A percentile compares a stretch with the other conserved stretches of the same genome.
Evolutionary conservation across 768 basidiomycete species (phyloP).

Genomic region (Pleurotus eryngii): DNA sequence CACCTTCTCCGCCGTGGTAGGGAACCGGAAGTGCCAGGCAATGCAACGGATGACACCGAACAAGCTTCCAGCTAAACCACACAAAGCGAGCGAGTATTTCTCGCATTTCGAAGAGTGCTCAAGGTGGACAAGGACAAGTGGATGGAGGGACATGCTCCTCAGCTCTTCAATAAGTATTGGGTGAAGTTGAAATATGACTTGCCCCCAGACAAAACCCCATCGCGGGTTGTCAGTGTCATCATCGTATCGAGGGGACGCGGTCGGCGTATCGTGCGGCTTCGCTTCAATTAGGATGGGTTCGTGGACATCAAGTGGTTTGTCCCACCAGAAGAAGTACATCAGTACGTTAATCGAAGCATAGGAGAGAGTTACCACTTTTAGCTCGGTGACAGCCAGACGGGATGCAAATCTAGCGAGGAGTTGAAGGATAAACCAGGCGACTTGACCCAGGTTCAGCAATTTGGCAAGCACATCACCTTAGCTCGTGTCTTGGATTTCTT

Average conservation of each 20-base stretch:
- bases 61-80: conserved; percentile 7
- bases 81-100: not conserved
- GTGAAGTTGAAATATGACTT: not conserved
- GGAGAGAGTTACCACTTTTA: conserved; percentile 28
- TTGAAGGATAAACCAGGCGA: conserved; percentile 28
- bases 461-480: conserved; percentile 25
- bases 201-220: not conserved
- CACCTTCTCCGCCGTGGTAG: conserved; percentile 14
- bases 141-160: not conserved
- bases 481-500: conserved; percentile 23
- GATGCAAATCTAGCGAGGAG: conserved; percentile 17
- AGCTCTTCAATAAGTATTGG: not conserved
- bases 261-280: no score
- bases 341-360: conserved; percentile 21
- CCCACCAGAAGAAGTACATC: conserved; percentile 31
- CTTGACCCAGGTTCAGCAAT: conserved; percentile 21
- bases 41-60: conserved; percentile 25
- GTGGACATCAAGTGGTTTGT: conserved; percentile 28
- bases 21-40: conserved; percentile 25
- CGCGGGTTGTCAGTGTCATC: no score
- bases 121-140: not conserved
- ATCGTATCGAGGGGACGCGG: no score
- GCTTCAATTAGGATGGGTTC: conserved; percentile 8
- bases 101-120: not conserved
- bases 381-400: conserved; percentile 21